Conservation (phyloP, 2,329 filamentous ascomycete species). For the Phoma sp. region DNA sequence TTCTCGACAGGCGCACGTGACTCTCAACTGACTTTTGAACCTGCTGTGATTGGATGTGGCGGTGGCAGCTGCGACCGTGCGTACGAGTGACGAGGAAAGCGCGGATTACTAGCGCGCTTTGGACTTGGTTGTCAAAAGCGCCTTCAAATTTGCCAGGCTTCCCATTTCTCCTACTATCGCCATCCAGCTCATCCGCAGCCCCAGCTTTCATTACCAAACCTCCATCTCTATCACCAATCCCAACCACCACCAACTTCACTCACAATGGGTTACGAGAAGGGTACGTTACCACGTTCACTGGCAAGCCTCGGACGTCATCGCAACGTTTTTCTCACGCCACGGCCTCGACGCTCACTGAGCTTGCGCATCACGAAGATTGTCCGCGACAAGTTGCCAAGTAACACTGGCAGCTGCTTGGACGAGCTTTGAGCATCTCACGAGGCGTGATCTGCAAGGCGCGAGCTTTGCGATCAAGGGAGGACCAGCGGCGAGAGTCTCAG, state of each 20-base stretch:
- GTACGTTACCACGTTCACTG: conserved; percentile 38
- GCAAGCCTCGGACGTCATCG: conserved; percentile 38
- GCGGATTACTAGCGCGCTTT: conserved; percentile 18
- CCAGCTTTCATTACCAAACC: conserved; percentile 19
- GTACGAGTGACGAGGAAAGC: not conserved
- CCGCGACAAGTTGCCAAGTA: conserved; percentile 10
- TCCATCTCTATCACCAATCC: conserved; percentile 24
- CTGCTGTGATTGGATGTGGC: conserved; percentile 7
- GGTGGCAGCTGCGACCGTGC: not conserved
- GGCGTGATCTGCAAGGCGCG: conserved; percentile 23
- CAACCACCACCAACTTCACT: conserved; percentile 25
- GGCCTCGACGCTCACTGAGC: conserved; percentile 33
- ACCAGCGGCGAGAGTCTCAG: conserved; percentile 21
- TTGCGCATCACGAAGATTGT: conserved; percentile 19
- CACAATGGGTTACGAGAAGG: conserved; percentile 51
- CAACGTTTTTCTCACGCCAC: conserved; percentile 28
- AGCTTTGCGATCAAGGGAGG: conserved; percentile 37
- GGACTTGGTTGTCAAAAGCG: conserved; percentile 30
- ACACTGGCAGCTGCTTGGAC: conserved; percentile 1
- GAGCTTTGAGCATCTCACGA: conserved; percentile 13
- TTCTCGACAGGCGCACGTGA: not conserved
- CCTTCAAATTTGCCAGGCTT: conserved; percentile 19
- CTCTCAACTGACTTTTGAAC: not conserved
- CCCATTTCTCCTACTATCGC: conserved; percentile 18
- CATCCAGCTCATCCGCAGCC: conserved; percentile 20